These are phyloP conservation scores for Stylosanthes scabra DNA, from an alignment of 331 rosid genomes.

Conservation along the genomic window DNA sequence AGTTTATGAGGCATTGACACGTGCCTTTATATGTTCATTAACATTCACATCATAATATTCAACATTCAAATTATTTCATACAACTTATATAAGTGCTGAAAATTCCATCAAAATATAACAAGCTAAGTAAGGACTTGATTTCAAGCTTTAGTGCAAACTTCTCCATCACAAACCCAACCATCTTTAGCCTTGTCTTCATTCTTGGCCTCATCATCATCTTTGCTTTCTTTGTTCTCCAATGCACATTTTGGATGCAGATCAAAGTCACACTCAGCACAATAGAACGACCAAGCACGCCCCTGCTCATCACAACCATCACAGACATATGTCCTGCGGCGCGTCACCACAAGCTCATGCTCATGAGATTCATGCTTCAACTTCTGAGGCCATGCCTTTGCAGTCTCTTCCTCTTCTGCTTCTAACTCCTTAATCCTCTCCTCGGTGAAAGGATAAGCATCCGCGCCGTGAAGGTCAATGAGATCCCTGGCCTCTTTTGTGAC, in stretches of 20 bases:
- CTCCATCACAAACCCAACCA: slow-evolving; percentile 65
- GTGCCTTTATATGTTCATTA: no score
- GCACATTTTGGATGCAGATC: slow-evolving; percentile 75
- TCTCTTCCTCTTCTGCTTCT: slow-evolving; percentile 50
- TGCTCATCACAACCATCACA: slow-evolving; percentile 54
- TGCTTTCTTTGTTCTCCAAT: slow-evolving; percentile 38
- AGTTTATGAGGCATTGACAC: no score
- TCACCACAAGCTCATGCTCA: slow-evolving; percentile 58
- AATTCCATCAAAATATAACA: no score
- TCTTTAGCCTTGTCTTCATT: slow-evolving; percentile 41
- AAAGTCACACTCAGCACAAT: slow-evolving; percentile 61
- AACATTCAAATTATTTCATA: no score
- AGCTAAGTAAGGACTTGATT: background rate
- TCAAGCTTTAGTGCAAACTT: slow-evolving; percentile 57
- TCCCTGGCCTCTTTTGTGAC: slow-evolving; percentile 57
- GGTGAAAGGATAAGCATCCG: slow-evolving; percentile 75
- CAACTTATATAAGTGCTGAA: no score
- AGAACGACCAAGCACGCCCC: slow-evolving; percentile 60
- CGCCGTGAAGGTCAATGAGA: slow-evolving; percentile 51
- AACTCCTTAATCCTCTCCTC: slow-evolving; percentile 53
- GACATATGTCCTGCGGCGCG: slow-evolving; percentile 21
- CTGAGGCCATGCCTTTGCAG: slow-evolving; percentile 67
- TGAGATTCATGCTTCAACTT: slow-evolving; percentile 51
- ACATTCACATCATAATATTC: no score
- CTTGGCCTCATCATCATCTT: slow-evolving; percentile 40